Percentiles rank a stretch among this genome's conserved stretches.
Evolutionary conservation across 768 basidiomycete species (phyloP).

Genomic region (Rubroboletus satanas): DNA sequence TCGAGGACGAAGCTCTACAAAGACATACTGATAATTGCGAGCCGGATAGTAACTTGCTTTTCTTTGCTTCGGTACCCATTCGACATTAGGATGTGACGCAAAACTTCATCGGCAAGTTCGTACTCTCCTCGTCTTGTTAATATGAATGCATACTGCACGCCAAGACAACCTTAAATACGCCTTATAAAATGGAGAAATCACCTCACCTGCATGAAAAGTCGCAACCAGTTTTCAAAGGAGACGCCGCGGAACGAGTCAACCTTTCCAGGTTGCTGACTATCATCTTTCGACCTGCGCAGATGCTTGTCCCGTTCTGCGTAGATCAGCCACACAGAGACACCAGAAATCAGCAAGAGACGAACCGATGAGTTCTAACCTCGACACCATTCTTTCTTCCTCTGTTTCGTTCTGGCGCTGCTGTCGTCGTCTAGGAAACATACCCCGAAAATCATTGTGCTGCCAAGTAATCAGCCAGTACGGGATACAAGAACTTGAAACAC

Average conservation of each 20-base stretch:
- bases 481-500: slow-evolving; percentile 29
- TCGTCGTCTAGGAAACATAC: slow-evolving; percentile 18
- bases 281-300: slow-evolving; percentile 45
- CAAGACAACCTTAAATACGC: slow-evolving; percentile 5
- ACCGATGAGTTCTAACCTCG: slow-evolving; percentile 64
- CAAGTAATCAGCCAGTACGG: slow-evolving; percentile 4
- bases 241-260: slow-evolving; percentile 77
- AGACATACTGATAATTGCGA: slow-evolving; percentile 66
- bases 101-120: slow-evolving; percentile 65
- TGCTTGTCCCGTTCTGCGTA: slow-evolving; percentile 30
- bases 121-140: slow-evolving; percentile 60
- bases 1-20: not conserved
- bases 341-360: not conserved
- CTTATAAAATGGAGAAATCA: not conserved
- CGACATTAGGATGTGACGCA: slow-evolving; percentile 70
- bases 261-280: slow-evolving; percentile 37
- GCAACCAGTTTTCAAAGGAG: slow-evolving; percentile 79
- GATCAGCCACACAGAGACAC: not conserved
- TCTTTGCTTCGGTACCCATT: slow-evolving; percentile 63
- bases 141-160: slow-evolving; percentile 66
- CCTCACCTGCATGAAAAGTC: slow-evolving; percentile 75
- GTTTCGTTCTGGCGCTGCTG: slow-evolving; percentile 12
- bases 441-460: slow-evolving; percentile 19
- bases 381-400: slow-evolving; percentile 44
- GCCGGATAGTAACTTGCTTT: slow-evolving; percentile 65